Base-by-base conservation (phyloP, 2,329 filamentous ascomycete genomes). In the Elsinoe australis region DNA sequence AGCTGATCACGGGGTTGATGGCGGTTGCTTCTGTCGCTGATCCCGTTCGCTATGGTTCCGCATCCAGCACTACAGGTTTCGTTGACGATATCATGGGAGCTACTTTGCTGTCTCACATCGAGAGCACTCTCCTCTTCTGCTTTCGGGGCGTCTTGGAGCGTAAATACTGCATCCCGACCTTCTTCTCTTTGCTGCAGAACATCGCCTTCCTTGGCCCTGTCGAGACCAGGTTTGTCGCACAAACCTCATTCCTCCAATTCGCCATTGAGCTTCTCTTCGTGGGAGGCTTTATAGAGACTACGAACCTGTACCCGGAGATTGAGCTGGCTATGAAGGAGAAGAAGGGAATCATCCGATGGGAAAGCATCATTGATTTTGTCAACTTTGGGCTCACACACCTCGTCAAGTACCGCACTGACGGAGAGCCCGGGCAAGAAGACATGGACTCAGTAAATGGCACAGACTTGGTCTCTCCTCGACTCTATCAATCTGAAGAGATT, bases 31-130 rank as follows among this genome's bases (percentile, higher is more conserved):
- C 19, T 12, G 7, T 17, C 8, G 15, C 12, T 29, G 45, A 48
- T 12, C 33, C 45, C 15, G 24, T 48, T 15, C 18, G 15, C n/a
- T 48, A 48, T 26, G 45, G 45, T 33, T 24, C 24, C 19, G 32
- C 45, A 19, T 5, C 14, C 5, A 6, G 18, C 5, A 6, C 3
- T 3, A 17, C 12, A n/a, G 19, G 17, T 5, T 17, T 34, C 5
- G 3, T 9, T 15, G 29, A 47, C n/a, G 44, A 34, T 14, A 19
- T 24, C 6, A 28, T n/a, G 4, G 12, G 12, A 5, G n/a, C 18
- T 17, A 47, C 44, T 2, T 9, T 34, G 29, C 4, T 47, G 10
- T 35, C 10, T 17, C 14, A 34, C 17, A 35, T 34, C 18, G 15
- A n/a, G 12, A 32, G 6, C 8, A 29, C 19, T 8, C 9, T 31